Base-by-base conservation (phyloP, 1,139 yeast species). In the Hanseniaspora uvarum region DNA sequence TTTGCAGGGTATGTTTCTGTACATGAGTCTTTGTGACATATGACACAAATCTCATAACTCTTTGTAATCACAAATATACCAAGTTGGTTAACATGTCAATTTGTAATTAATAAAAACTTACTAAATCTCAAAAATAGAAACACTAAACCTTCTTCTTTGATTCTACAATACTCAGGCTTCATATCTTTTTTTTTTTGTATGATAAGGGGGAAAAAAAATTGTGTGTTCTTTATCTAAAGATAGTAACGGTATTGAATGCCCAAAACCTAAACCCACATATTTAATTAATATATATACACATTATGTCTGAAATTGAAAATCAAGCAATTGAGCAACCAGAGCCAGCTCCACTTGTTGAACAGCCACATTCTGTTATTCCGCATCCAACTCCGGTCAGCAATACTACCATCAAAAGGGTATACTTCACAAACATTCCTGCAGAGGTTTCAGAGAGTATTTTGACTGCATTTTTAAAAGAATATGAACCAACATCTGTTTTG, bases 381-480 rank as follows among this genome's bases (percentile, higher is more conserved):
- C 55, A 56, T 69, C 30, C 59, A 66, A 53, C 58, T 55, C 38
- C 65, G 56, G 34, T 26, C 30, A 39, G 44, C 12, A 31, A 56
- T 49, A 34, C 26, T n/a, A 55, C 57, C 23, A 57, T 63, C 46
- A 62, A 63, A 26, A 67, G 74, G 57, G 67, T 74, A 23, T 76
- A 75, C 61, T 70, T 80, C 56, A 76, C 78, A 55, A 79, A 79
- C 61, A 73, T 80, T 56, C 74, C 75, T 61, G 78, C 70, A 63
- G 64, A 70, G 38, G 75, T 81, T 37, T 74, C 77, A 26, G 83
- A 78, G 61, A 75, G 71, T 1, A 82, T 78, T 52, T 69, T 80
- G 55, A 66, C 64, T 52, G 72, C 68, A 23, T 71, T 73, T 59
- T 71, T 79, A 57, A 67, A 67, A 53, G 65, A 63, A 1, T 68